These are phyloP conservation scores for Chondrostereum purpureum DNA, from an alignment of 1,284 basidiomycete species.

Conservation along the genomic window DNA sequence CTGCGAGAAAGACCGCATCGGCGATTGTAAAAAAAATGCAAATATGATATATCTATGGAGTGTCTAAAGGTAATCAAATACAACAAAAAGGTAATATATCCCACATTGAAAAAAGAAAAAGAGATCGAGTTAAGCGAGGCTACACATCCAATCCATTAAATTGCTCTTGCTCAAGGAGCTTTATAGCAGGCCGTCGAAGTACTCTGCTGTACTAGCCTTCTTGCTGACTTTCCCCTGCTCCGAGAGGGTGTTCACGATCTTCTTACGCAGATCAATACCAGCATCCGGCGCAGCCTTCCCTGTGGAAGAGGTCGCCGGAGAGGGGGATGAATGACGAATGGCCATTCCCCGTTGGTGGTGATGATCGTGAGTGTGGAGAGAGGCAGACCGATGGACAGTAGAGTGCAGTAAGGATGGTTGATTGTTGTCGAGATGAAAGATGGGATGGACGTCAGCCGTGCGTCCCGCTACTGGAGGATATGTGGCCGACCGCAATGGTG, in stretches of 20 bases:
- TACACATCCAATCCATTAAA: too few species aligned
- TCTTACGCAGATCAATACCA: constrained; percentile 8
- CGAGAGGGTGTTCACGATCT: constrained; percentile 8
- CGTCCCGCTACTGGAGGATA: constrained; percentile 1
- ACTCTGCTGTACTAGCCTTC: constrained; percentile 4
- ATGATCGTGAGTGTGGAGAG: constrained; percentile 5
- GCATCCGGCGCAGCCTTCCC: constrained; percentile 1
- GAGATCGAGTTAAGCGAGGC: too few species aligned
- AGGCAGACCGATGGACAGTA: constrained; percentile 2
- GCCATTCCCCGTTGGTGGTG: constrained; percentile 2
- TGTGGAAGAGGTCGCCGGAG: neutral
- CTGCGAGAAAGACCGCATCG: too few species aligned
- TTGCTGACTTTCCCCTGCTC: neutral
- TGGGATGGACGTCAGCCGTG: constrained; percentile 2
- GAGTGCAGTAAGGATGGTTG: neutral
- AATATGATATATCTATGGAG: too few species aligned
- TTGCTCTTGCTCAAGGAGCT: too few species aligned
- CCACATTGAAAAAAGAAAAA: too few species aligned
- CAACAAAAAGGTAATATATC: too few species aligned
- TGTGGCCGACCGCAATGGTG: constrained; percentile 1
- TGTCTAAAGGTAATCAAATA: too few species aligned
- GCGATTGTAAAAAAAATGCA: too few species aligned
- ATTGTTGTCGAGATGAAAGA: neutral
- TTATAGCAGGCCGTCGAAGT: constrained; percentile 9
- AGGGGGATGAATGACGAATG: neutral